Percentiles rank a stretch among this genome's conserved stretches.
Conservation (phyloP, 352 stramenopile species). For the Phytophthora melonis region DNA sequence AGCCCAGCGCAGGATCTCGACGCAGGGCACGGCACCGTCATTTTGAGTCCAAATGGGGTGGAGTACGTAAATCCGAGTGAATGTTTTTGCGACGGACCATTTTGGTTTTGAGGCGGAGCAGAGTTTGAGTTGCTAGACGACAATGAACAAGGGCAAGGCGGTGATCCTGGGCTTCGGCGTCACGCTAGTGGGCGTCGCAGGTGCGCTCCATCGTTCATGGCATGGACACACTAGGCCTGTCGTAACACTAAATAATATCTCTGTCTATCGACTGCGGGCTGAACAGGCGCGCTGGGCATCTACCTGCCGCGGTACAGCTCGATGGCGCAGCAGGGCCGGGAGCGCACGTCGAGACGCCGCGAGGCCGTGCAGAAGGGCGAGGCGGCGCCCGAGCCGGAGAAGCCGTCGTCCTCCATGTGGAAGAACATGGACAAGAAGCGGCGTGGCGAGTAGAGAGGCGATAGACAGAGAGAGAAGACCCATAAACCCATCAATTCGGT, state of each 20-base stretch:
- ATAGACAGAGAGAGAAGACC: neutral
- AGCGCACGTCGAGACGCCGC: constrained; percentile 39
- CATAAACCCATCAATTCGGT: neutral
- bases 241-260: neutral
- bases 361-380: constrained; percentile 29
- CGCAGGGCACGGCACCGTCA: too few species aligned
- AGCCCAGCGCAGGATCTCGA: too few species aligned
- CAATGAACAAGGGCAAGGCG: constrained; percentile 43
- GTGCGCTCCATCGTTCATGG: constrained; percentile 8
- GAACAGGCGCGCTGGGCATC: constrained; percentile 38
- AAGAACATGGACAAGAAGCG: constrained; percentile 57
- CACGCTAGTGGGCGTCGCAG: constrained; percentile 46
- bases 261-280: neutral
- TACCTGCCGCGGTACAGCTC: constrained; percentile 58
- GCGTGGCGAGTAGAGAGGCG: constrained; percentile 31
- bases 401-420: constrained; percentile 53
- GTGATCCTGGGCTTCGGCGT: constrained; percentile 46
- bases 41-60: neutral
- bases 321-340: constrained; percentile 47
- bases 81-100: constrained; percentile 15
- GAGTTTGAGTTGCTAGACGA: neutral
- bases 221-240: too few species aligned
- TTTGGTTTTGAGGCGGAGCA: neutral
- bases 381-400: neutral
- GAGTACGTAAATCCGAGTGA: neutral